Conservation (phyloP, 495 filamentous ascomycete species). For the Elaphomyces granulatus region DNA sequence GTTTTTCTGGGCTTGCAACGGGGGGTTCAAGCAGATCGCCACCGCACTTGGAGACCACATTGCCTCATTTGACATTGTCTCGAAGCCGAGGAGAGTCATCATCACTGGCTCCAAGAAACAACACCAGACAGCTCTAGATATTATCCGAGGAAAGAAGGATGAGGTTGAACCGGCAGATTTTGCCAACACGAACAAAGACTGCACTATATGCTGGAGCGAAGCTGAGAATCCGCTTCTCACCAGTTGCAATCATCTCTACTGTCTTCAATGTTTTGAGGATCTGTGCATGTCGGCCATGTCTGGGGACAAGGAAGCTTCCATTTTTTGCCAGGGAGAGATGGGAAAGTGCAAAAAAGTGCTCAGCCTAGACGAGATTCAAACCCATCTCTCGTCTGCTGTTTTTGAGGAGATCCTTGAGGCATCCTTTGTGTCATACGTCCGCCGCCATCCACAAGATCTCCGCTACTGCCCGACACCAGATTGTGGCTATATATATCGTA, state of each 20-base stretch:
- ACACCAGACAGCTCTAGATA: constrained; percentile 5
- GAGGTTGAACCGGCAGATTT: background rate
- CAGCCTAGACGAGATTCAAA: constrained; percentile 10
- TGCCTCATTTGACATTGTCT: constrained; percentile 19
- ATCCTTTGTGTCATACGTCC: constrained; percentile 19
- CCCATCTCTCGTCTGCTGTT: constrained; percentile 16
- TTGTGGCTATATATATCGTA: constrained; percentile 19
- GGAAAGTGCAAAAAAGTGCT: constrained; percentile 11
- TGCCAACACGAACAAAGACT: constrained; percentile 3
- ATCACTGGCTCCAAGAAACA: constrained; percentile 15
- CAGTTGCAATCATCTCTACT: constrained; percentile 25
- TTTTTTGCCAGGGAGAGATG: constrained; percentile 15
- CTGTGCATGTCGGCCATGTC: constrained; percentile 12
- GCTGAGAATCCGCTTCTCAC: constrained; percentile 12
- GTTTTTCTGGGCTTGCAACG: constrained; percentile 1
- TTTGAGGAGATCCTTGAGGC: constrained; percentile 23
- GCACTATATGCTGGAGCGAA: constrained; percentile 21
- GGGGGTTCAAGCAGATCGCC: background rate
- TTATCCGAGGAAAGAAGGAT: constrained; percentile 2
- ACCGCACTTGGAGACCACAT: constrained; percentile 1
- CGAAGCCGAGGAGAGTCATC: constrained; percentile 19
- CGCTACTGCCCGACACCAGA: constrained; percentile 24
- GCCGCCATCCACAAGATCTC: constrained; percentile 11
- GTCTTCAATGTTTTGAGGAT: constrained; percentile 18
- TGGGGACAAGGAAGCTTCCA: constrained; percentile 13